A percentile compares a stretch with the other conserved stretches of the same genome.
phyloP scores from a whole-genome alignment of 169 alveolate species.

The Cystoisospora suis region DNA sequence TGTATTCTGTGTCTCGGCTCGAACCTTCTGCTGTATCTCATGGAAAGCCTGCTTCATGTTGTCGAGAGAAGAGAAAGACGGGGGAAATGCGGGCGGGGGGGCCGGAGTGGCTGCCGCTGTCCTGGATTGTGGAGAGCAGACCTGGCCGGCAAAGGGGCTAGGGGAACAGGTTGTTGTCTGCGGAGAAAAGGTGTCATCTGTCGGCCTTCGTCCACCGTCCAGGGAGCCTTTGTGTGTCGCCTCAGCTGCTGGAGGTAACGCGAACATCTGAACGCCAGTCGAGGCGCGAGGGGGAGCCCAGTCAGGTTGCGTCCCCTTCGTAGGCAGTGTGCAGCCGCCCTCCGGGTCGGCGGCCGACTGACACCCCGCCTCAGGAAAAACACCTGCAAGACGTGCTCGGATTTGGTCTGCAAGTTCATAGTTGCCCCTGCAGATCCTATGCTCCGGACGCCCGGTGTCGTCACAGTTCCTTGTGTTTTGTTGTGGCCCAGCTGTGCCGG shows the following conservation, averaged over 20 bases:
- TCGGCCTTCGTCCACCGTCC: not conserved
- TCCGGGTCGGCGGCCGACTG: not conserved
- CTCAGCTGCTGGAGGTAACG: not conserved
- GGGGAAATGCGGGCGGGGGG: conserved; percentile 4
- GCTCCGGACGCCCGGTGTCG: not conserved
- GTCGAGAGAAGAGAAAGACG: not conserved
- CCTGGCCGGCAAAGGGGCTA: conserved; percentile 22
- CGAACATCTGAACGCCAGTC: too few species aligned
- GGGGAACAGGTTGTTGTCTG: conserved; percentile 18
- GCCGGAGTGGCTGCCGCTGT: not conserved
- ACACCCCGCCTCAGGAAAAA: not conserved
- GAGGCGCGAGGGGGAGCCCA: too few species aligned
- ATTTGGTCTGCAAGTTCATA: not conserved
- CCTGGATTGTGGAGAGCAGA: conserved; percentile 23
- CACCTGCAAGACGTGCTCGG: not conserved
- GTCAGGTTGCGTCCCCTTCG: too few species aligned
- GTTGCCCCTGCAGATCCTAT: not conserved
- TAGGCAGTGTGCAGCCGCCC: not conserved
- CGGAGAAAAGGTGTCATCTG: not conserved
- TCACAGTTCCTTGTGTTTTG: not conserved
- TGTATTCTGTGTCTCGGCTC: not conserved
- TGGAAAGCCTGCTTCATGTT: conserved; percentile 8
- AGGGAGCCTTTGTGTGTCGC: not conserved
- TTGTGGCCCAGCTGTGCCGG: not conserved
- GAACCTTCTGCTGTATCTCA: not conserved